Percentiles rank a stretch among this genome's conserved stretches.
phyloP scores from a whole-genome alignment of 148 eudicot genomes.

The Fagopyrum tataricum region DNA sequence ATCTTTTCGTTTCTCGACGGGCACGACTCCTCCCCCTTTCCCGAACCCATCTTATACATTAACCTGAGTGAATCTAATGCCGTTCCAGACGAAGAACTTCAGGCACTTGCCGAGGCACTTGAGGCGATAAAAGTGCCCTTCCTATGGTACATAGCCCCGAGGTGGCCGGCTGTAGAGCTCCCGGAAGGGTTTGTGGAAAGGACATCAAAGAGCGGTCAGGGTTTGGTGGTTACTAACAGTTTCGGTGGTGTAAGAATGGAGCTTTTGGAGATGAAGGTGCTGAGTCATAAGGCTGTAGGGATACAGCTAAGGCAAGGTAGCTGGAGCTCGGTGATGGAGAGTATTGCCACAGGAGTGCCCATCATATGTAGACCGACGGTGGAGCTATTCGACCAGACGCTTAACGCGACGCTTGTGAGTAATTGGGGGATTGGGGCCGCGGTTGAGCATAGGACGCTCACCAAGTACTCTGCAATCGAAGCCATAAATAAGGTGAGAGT shows the following conservation, averaged over 20 bases:
- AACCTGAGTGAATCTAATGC: neutral
- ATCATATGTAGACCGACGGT: neutral
- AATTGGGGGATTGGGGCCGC: neutral
- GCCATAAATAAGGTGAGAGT: neutral
- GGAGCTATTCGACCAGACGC: neutral
- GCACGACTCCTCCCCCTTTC: neutral
- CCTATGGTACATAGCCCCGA: neutral
- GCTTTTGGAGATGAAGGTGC: neutral
- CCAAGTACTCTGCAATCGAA: neutral
- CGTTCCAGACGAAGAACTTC: neutral
- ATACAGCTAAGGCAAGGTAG: neutral
- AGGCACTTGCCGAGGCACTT: neutral
- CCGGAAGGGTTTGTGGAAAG: neutral
- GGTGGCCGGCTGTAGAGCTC: neutral
- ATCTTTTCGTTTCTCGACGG: neutral
- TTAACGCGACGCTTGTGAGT: neutral
- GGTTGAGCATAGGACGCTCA: neutral
- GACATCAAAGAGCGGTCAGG: neutral
- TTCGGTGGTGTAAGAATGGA: neutral
- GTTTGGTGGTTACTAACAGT: neutral
- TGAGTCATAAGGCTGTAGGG: neutral
- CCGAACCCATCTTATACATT: neutral
- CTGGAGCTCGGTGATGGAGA: neutral
- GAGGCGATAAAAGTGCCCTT: neutral
- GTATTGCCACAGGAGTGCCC: neutral